Conservation (phyloP, 768 basidiomycete genomes). For the Russula foetens region DNA sequence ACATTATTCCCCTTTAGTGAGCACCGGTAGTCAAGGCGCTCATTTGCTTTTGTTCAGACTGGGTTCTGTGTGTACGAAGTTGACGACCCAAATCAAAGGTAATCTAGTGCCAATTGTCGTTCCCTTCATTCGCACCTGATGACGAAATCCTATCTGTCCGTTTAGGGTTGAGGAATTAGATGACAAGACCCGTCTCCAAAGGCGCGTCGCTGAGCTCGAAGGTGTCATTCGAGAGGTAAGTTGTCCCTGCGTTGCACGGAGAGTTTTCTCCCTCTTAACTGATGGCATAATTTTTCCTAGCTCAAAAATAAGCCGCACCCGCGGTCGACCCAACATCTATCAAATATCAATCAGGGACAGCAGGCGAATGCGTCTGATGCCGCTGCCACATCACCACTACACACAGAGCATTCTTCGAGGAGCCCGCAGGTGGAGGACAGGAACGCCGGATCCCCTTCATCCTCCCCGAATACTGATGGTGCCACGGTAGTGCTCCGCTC, state of each 20-base stretch:
- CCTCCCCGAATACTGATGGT: not conserved
- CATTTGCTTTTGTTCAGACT: conserved; percentile 38
- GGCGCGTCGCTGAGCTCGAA: conserved; percentile 75
- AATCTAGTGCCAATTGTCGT: conserved; percentile 21
- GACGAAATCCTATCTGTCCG: not conserved
- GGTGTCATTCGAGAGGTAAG: conserved; percentile 73
- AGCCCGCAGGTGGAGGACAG: not conserved
- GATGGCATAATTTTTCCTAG: conserved; percentile 28
- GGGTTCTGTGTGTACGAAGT: conserved; percentile 81
- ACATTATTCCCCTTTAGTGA: conserved; percentile 16
- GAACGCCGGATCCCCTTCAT: not conserved
- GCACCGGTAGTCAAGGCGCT: not conserved
- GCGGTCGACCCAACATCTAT: conserved; percentile 35
- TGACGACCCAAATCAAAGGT: conserved; percentile 59
- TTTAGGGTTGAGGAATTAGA: conserved; percentile 31
- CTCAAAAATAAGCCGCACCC: conserved; percentile 50
- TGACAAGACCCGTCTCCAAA: conserved; percentile 57
- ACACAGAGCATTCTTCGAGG: not conserved
- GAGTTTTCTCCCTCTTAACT: not conserved
- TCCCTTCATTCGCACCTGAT: not conserved
- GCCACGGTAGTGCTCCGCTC: not conserved
- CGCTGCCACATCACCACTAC: not conserved
- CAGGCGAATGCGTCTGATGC: not conserved
- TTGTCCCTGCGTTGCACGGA: not conserved
- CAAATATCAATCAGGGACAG: not conserved